These are phyloP conservation scores for Sclerotinia nivalis DNA, from an alignment of 2,329 filamentous ascomycete genomes.

Conservation along the genomic window DNA sequence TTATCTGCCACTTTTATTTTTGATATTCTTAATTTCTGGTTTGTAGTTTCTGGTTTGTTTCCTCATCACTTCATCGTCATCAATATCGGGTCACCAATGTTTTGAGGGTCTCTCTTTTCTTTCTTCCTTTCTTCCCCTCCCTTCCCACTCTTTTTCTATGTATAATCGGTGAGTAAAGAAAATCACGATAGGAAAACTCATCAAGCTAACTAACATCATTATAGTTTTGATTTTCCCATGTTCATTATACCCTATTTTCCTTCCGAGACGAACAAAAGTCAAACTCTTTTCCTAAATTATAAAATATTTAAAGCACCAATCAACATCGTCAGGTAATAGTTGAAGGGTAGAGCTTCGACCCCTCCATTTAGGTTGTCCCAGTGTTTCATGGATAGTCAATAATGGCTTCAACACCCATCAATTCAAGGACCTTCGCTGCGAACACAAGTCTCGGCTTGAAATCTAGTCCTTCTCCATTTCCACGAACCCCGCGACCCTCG, in stretches of 20 bases:
- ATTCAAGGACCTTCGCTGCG: slow-evolving; percentile 38
- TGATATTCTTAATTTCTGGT: background rate
- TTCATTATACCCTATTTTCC: slow-evolving; percentile 6
- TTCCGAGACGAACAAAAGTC: background rate
- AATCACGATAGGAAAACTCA: background rate
- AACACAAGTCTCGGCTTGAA: slow-evolving; percentile 50
- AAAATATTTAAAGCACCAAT: slow-evolving; percentile 4
- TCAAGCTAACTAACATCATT: slow-evolving; percentile 6
- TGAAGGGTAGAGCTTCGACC: slow-evolving; percentile 15
- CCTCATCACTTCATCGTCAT: background rate
- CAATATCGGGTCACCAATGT: background rate
- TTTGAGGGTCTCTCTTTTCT: background rate
- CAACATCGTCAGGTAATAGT: background rate
- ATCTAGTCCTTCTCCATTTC: slow-evolving; percentile 72
- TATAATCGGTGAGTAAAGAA: slow-evolving; percentile 2
- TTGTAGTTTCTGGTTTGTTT: background rate
- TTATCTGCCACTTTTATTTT: background rate
- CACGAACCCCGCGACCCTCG: slow-evolving; percentile 64
- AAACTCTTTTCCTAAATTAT: background rate
- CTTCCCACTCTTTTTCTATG: background rate
- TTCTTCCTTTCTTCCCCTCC: background rate
- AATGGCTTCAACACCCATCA: slow-evolving; percentile 42
- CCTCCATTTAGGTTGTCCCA: background rate
- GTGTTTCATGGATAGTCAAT: slow-evolving; percentile 34
- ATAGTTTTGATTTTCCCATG: slow-evolving; percentile 17